These are phyloP conservation scores for Isabelozyma rhagii DNA, from an alignment of 805 yeast genomes.

Conservation along the genomic window DNA sequence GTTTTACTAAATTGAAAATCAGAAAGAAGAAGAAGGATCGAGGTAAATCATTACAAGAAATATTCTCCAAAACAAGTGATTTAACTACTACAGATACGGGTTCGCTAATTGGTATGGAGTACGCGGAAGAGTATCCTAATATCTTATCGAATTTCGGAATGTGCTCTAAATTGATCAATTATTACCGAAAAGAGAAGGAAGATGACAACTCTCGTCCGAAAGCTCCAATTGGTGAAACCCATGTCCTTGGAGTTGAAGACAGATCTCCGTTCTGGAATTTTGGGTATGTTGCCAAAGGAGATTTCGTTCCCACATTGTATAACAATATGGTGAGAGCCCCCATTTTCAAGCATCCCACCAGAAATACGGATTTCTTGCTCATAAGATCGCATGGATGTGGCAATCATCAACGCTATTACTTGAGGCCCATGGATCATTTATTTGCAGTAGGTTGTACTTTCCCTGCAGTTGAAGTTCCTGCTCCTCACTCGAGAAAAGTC, in stretches of 20 bases:
- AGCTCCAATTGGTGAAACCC: slow-evolving; percentile 87
- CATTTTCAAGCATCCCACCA: slow-evolving; percentile 78
- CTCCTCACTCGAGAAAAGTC: slow-evolving; percentile 95
- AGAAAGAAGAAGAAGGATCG: slow-evolving; percentile 88
- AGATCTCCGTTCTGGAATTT: slow-evolving; percentile 98
- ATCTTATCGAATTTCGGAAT: slow-evolving; percentile 87
- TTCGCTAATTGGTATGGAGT: slow-evolving; percentile 74
- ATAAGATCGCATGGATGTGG: slow-evolving; percentile 80
- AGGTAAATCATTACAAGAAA: slow-evolving; percentile 74
- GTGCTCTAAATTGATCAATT: slow-evolving; percentile 91
- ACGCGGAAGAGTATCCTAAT: slow-evolving; percentile 84
- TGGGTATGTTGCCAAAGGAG: slow-evolving; percentile 94
- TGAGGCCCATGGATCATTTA: slow-evolving; percentile 66
- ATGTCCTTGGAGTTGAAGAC: slow-evolving; percentile 93
- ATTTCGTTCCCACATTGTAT: slow-evolving; percentile 88
- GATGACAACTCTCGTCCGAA: slow-evolving; percentile 88
- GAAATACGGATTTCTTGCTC: slow-evolving; percentile 76
- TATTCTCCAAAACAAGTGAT: slow-evolving; percentile 69
- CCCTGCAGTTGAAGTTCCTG: slow-evolving; percentile 94
- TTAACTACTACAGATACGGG: slow-evolving; percentile 83
- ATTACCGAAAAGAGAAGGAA: slow-evolving; percentile 78
- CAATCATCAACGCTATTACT: slow-evolving; percentile 61
- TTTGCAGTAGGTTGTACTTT: slow-evolving; percentile 90
- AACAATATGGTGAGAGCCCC: slow-evolving; percentile 93
- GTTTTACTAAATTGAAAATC: slow-evolving; percentile 68